phyloP scores from a whole-genome alignment of 2,329 filamentous ascomycete species.

The Neopestalotiopsis rosae region DNA sequence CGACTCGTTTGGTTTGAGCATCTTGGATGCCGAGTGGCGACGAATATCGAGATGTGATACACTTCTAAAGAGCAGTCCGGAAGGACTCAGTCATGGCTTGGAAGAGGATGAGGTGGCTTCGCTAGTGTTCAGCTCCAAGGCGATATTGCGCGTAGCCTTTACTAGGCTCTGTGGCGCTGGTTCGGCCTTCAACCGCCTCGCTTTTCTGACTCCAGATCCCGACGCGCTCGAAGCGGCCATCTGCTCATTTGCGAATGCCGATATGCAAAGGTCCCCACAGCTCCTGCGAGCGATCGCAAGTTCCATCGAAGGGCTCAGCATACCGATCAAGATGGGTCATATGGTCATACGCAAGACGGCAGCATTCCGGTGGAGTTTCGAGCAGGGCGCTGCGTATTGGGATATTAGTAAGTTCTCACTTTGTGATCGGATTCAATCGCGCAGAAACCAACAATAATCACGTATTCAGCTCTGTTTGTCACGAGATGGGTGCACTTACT shows the following conservation, averaged over 20 bases:
- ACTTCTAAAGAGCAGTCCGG: neutral
- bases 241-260: neutral
- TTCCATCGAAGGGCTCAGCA: neutral
- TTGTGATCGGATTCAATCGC: neutral
- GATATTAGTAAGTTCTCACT: neutral
- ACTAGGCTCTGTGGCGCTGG: neutral
- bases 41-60: neutral
- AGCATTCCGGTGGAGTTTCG: neutral
- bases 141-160: neutral
- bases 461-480: neutral
- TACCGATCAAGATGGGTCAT: neutral
- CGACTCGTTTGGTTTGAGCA: neutral
- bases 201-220: neutral
- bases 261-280: neutral
- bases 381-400: neutral
- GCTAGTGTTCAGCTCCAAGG: neutral
- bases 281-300: neutral
- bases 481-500: neutral
- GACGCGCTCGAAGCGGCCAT: neutral
- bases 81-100: neutral
- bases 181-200: neutral
- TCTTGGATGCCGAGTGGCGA: neutral
- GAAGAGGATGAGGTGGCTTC: neutral
- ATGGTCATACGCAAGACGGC: neutral
- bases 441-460: neutral